Conservation (phyloP, 78 protist species). For the Pelomyxa schiedti region DNA sequence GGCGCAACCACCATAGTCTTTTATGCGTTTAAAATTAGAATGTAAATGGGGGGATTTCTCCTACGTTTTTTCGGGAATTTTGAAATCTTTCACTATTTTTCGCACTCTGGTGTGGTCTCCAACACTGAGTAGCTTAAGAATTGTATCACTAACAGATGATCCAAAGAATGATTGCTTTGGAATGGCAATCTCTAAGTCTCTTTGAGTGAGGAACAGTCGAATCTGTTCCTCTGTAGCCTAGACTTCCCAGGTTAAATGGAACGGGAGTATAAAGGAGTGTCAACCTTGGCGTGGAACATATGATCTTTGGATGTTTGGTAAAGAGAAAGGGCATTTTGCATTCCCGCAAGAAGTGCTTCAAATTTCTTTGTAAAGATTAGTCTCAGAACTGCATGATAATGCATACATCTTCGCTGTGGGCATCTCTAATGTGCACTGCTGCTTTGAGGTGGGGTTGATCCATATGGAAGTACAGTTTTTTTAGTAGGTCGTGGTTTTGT, state of each 20-base stretch:
- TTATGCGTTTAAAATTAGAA: too few relatives aligned
- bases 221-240: slow-evolving; percentile 39
- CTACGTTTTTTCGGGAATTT: slow-evolving; percentile 33
- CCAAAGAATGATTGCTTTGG: too few relatives aligned
- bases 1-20: slow-evolving; percentile 56
- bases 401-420: too few relatives aligned
- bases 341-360: neutral
- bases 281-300: neutral
- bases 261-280: too few relatives aligned
- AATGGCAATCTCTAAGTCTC: slow-evolving; percentile 18
- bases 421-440: neutral
- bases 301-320: slow-evolving; percentile 32
- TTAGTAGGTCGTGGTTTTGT: neutral
- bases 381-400: too few relatives aligned
- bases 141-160: slow-evolving; percentile 19
- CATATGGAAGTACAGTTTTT: neutral
- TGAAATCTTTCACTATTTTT: slow-evolving; percentile 15
- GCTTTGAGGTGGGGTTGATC: neutral
- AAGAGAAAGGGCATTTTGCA: neutral
- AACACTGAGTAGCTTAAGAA: slow-evolving; percentile 13
- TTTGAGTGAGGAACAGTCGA: slow-evolving; percentile 34
- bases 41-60: too few relatives aligned
- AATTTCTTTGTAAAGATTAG: neutral
- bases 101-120: slow-evolving; percentile 9
- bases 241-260: too few relatives aligned